These are phyloP conservation scores for Suillus clintonianus DNA, from an alignment of 768 basidiomycete species.

Conservation along the genomic window DNA sequence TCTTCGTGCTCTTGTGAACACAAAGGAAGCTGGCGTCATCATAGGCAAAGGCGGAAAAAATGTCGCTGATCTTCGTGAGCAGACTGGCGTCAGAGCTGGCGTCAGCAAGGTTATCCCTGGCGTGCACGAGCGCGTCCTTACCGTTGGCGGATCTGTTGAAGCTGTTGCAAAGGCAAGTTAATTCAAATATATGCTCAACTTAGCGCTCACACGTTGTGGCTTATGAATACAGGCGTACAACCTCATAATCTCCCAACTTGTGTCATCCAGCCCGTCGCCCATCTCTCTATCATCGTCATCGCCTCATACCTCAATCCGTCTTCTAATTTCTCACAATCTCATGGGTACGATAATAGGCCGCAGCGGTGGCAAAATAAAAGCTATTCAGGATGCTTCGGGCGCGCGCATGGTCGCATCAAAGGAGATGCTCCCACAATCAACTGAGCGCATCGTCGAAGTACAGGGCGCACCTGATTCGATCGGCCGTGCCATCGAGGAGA, in stretches of 20 bases:
- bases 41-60: constrained; percentile 98
- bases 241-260: constrained; percentile 90
- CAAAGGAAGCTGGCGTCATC: constrained; percentile 96
- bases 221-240: constrained; percentile 73
- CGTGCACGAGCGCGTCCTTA: constrained; percentile 97
- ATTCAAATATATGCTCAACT: background rate
- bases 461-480: constrained; percentile 93
- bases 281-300: constrained; percentile 66
- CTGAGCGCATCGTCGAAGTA: constrained; percentile 97
- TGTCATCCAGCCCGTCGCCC: constrained; percentile 74
- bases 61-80: constrained; percentile 93
- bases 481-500: constrained; percentile 91
- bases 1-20: constrained; percentile 92
- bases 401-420: constrained; percentile 99
- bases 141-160: constrained; percentile 89
- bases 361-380: constrained; percentile 96
- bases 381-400: constrained; percentile 94
- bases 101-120: constrained; percentile 98
- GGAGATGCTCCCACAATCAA: constrained; percentile 99
- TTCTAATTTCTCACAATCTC: constrained; percentile 97
- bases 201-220: constrained; percentile 13
- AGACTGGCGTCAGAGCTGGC: constrained; percentile 96
- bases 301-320: constrained; percentile 85
- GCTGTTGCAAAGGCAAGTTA: constrained; percentile 81
- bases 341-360: constrained; percentile 99